Evolutionary conservation across 2,329 filamentous ascomycete genomes (phyloP).

Genomic region (Phyllosticta capitalensis): DNA sequence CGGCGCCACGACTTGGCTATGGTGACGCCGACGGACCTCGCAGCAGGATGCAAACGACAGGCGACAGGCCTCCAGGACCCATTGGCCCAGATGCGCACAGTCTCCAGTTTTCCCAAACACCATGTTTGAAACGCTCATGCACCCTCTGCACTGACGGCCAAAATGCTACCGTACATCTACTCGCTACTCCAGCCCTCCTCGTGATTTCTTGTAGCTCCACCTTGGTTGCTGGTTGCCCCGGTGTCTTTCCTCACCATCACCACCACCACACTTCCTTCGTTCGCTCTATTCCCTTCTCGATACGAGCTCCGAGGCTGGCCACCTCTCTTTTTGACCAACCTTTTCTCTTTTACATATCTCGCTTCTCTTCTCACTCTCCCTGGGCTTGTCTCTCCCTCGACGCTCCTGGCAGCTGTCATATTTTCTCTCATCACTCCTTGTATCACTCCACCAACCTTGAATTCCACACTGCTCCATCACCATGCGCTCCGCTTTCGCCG

Average conservation of each 20-base stretch:
- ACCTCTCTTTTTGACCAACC: not conserved
- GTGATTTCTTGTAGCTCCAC: not conserved
- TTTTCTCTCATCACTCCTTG: not conserved
- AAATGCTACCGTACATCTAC: not conserved
- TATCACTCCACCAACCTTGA: not conserved
- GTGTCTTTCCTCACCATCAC: not conserved
- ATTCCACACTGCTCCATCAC: not conserved
- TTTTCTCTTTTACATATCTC: not conserved
- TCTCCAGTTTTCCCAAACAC: not conserved
- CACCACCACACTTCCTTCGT: not conserved
- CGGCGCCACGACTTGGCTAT: not conserved
- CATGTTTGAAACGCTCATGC: not conserved
- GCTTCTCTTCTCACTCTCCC: not conserved
- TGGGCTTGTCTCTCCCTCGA: not conserved
- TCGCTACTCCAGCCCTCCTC: not conserved
- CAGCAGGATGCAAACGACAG: not conserved
- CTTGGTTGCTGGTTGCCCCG: not conserved
- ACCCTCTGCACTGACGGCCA: not conserved
- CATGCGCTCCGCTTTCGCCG: conserved; percentile 5
- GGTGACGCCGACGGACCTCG: not conserved
- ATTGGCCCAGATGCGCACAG: not conserved
- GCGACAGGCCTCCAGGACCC: not conserved
- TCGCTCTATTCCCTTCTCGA: not conserved
- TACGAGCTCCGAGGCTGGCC: not conserved
- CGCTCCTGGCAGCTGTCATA: not conserved